Percentiles rank a stretch among this genome's conserved stretches.
Evolutionary conservation across 345 rosid species (phyloP).

Genomic region (Sonneratia caseolaris): DNA sequence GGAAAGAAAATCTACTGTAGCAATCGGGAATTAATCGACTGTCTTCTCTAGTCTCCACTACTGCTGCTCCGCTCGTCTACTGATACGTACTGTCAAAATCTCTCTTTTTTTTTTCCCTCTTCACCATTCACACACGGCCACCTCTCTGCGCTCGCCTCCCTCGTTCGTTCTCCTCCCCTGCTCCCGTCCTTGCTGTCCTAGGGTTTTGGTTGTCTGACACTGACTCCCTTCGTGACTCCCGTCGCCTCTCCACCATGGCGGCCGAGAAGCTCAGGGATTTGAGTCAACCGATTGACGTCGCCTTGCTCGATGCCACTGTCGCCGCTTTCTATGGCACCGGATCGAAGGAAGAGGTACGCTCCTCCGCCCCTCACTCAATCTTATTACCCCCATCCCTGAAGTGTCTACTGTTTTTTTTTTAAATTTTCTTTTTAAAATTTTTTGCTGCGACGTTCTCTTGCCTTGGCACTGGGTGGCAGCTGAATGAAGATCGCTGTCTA

Average conservation of each 20-base stretch:
- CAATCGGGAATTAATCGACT: background rate
- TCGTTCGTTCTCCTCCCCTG: constrained; percentile 5
- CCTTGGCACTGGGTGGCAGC: background rate
- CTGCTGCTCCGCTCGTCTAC: too few species aligned
- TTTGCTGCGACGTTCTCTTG: background rate
- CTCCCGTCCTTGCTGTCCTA: constrained; percentile 9
- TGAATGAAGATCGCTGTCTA: background rate
- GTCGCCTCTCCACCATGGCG: constrained; percentile 54
- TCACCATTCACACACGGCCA: background rate
- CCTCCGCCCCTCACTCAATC: background rate
- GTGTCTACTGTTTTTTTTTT: background rate
- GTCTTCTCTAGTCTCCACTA: too few species aligned
- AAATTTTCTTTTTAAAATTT: too few species aligned
- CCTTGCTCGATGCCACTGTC: constrained; percentile 87
- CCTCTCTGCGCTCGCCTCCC: constrained; percentile 12
- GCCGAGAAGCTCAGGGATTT: constrained; percentile 94
- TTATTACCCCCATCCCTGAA: too few species aligned
- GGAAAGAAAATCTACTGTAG: too few species aligned
- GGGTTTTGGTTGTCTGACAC: constrained; percentile 8
- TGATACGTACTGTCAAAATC: too few species aligned
- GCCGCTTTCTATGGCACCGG: constrained; percentile 99
- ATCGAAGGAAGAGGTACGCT: constrained; percentile 91
- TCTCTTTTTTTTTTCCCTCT: too few species aligned
- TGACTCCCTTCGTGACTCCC: background rate
- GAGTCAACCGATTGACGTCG: constrained; percentile 90